Percentiles rank a stretch among this genome's conserved stretches.
Evolutionary conservation across 2,329 filamentous ascomycete genomes (phyloP).

Genomic region (Emmonsiellopsis sp.): DNA sequence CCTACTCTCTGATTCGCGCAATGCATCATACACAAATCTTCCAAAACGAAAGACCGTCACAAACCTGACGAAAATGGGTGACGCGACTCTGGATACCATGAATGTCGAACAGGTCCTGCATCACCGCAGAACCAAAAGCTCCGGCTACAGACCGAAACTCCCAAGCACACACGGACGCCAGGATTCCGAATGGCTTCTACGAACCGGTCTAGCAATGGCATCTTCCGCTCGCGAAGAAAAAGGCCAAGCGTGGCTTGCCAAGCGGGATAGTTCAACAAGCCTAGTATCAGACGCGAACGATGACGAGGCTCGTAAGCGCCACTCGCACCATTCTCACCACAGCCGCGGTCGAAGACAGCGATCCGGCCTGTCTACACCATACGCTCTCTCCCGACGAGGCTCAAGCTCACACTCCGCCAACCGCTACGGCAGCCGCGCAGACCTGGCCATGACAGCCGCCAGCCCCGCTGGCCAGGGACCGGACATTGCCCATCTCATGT

Average conservation of each 20-base stretch:
- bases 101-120: slow-evolving; percentile 19
- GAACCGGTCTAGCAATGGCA: slow-evolving; percentile 48
- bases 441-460: slow-evolving; percentile 28
- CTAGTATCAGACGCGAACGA: slow-evolving; percentile 34
- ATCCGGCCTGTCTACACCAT: slow-evolving; percentile 30
- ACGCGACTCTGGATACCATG: slow-evolving; percentile 25
- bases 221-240: slow-evolving; percentile 51
- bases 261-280: slow-evolving; percentile 48
- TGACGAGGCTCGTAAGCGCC: slow-evolving; percentile 19
- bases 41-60: slow-evolving; percentile 25
- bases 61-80: slow-evolving; percentile 25
- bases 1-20: slow-evolving; percentile 35
- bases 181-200: slow-evolving; percentile 51
- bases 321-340: slow-evolving; percentile 16
- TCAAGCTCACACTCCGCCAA: slow-evolving; percentile 27
- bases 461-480: slow-evolving; percentile 5
- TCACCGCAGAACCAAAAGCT: slow-evolving; percentile 10
- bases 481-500: slow-evolving; percentile 11
- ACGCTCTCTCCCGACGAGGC: slow-evolving; percentile 20
- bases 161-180: slow-evolving; percentile 10
- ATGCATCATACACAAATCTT: slow-evolving; percentile 27
- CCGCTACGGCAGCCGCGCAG: slow-evolving; percentile 24
- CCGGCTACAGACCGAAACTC: slow-evolving; percentile 6
- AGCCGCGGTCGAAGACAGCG: slow-evolving; percentile 22
- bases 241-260: slow-evolving; percentile 53